Evolutionary conservation across 129 eudicot species (phyloP).

Genomic region (Lactuca saligna): DNA sequence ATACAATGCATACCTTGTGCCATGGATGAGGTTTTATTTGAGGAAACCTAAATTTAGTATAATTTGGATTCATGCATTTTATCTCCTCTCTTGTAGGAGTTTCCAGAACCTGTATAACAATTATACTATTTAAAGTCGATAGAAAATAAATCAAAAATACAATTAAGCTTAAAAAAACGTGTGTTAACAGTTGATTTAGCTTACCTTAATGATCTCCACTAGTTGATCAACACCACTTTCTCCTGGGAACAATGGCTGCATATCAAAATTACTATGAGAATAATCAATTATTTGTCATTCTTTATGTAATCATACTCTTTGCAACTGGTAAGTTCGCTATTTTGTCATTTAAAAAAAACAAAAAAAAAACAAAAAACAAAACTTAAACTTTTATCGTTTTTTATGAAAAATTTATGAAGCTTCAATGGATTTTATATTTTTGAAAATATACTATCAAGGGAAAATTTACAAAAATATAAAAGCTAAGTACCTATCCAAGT

Average conservation of each 20-base stretch:
- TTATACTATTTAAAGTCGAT: neutral
- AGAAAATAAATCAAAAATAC: neutral
- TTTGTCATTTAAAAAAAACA: too few relatives aligned
- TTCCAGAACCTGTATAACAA: conserved; percentile 75
- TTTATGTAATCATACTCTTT: too few relatives aligned
- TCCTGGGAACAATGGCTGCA: conserved; percentile 96
- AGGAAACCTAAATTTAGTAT: conserved; percentile 88
- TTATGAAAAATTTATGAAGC: too few relatives aligned
- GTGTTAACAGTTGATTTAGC: neutral
- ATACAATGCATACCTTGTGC: conserved; percentile 69
- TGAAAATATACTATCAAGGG: neutral
- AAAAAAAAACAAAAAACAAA: too few relatives aligned
- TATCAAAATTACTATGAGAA: conserved; percentile 18
- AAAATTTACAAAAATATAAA: neutral
- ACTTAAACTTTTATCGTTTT: neutral
- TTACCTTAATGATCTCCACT: conserved; percentile 94
- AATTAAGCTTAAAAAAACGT: neutral
- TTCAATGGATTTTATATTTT: neutral
- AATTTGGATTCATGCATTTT: conserved; percentile 96
- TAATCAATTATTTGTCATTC: conserved; percentile 5
- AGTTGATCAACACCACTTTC: conserved; percentile 98
- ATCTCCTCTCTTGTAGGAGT: conserved; percentile 98
- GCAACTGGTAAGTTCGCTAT: neutral
- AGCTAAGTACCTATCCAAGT: conserved; percentile 76
- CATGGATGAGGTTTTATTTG: conserved; percentile 99